Percentiles rank a stretch among this genome's conserved stretches.
Conservation (phyloP, 768 basidiomycete genomes). For the Russula vinacea region DNA sequence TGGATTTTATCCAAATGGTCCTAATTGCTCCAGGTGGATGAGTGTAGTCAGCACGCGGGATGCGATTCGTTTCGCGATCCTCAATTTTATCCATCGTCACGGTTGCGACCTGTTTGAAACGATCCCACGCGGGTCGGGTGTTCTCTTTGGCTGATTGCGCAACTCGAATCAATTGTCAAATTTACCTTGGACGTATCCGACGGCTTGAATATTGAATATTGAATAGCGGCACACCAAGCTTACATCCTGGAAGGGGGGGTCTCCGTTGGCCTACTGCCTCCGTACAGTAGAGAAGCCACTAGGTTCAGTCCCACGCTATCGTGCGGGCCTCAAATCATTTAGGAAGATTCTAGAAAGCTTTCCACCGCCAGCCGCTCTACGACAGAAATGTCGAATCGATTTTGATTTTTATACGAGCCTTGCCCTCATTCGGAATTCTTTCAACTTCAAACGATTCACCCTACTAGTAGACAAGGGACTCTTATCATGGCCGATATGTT, state of each 20-base stretch:
- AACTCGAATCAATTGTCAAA: too few relatives aligned
- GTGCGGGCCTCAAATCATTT: background rate
- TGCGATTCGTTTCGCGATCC: too few relatives aligned
- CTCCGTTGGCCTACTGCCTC: background rate
- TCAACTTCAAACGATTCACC: background rate
- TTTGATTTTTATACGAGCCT: background rate
- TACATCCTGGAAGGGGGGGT: background rate
- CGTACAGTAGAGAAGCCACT: too few relatives aligned
- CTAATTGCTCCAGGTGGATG: too few relatives aligned
- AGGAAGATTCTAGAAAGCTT: background rate
- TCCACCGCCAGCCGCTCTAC: background rate
- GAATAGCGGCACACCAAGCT: background rate
- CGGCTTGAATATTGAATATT: too few relatives aligned
- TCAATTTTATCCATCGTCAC: background rate
- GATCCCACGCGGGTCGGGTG: background rate
- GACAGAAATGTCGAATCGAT: background rate
- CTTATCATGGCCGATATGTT: too few relatives aligned
- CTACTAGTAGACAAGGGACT: constrained; percentile 2
- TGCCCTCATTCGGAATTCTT: background rate
- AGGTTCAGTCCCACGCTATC: background rate
- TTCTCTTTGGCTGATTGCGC: background rate
- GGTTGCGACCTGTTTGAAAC: too few relatives aligned
- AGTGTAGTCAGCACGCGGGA: too few relatives aligned
- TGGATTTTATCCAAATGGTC: too few relatives aligned
- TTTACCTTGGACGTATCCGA: background rate